phyloP scores from a whole-genome alignment of 2,329 filamentous ascomycete genomes.

The Cladosporium velox region DNA sequence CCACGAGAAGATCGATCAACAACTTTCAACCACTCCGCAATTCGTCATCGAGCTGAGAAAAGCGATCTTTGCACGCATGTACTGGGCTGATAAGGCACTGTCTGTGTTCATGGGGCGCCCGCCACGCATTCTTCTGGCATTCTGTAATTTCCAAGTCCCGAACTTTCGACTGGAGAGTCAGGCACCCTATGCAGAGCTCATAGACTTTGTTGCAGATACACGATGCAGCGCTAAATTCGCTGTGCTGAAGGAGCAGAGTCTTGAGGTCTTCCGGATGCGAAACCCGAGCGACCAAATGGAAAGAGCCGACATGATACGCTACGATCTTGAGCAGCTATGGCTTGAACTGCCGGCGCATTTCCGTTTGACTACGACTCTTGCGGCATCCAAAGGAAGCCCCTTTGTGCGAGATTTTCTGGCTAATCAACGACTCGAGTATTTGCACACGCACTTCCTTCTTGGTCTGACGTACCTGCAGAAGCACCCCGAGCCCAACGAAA shows the following conservation, averaged over 20 bases:
- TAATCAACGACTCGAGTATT: slow-evolving; percentile 37
- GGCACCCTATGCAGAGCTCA: not conserved
- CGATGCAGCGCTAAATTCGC: slow-evolving; percentile 38
- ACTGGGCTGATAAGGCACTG: slow-evolving; percentile 51
- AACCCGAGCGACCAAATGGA: slow-evolving; percentile 21
- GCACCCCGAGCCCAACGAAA: slow-evolving; percentile 30
- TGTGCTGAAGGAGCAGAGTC: slow-evolving; percentile 38
- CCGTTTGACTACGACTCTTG: slow-evolving; percentile 10
- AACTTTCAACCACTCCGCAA: slow-evolving; percentile 34
- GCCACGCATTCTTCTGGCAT: slow-evolving; percentile 48
- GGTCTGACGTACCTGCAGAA: slow-evolving; percentile 30
- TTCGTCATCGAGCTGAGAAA: slow-evolving; percentile 47
- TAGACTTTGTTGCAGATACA: slow-evolving; percentile 34
- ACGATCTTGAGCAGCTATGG: slow-evolving; percentile 30
- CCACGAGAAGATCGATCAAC: slow-evolving; percentile 44
- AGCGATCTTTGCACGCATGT: slow-evolving; percentile 46
- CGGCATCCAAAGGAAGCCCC: not conserved
- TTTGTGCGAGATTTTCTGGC: slow-evolving; percentile 39
- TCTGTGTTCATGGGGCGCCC: slow-evolving; percentile 55
- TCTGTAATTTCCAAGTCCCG: slow-evolving; percentile 41
- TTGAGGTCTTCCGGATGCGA: slow-evolving; percentile 34
- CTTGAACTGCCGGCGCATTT: slow-evolving; percentile 32
- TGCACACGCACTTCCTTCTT: slow-evolving; percentile 39
- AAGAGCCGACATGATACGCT: not conserved
- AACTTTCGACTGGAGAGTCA: not conserved